Evolutionary conservation across 148 eudicot genomes (phyloP).

Genomic region (Agrostemma githago): DNA sequence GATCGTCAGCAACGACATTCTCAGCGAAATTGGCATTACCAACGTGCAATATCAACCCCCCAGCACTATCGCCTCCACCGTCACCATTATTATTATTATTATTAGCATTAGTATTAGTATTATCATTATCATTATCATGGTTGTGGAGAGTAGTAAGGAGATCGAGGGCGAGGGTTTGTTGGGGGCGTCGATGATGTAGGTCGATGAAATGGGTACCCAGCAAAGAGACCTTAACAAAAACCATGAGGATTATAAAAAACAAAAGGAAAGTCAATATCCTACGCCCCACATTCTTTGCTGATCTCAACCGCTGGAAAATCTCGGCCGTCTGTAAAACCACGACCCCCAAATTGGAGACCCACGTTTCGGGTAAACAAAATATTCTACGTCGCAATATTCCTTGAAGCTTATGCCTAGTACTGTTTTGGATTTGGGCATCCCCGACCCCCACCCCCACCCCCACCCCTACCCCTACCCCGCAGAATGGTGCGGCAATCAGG

Average conservation of each 20-base stretch:
- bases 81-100: no score
- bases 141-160: neutral
- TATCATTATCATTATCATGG: neutral
- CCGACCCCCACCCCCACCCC: neutral
- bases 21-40: neutral
- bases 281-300: slow-evolving; percentile 5
- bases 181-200: neutral
- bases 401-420: neutral
- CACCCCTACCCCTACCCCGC: neutral
- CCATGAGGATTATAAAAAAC: neutral
- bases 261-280: neutral
- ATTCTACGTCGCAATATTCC: slow-evolving; percentile 10
- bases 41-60: neutral
- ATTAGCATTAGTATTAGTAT: neutral
- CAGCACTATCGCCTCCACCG: neutral
- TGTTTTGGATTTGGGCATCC: neutral
- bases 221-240: slow-evolving; percentile 12
- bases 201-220: slow-evolving; percentile 12
- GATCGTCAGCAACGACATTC: neutral
- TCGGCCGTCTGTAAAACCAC: neutral
- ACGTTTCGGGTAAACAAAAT: slow-evolving; percentile 8
- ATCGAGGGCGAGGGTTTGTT: neutral
- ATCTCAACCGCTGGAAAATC: slow-evolving; percentile 3
- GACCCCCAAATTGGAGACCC: neutral
- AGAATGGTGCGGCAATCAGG: neutral